Percentiles rank a stretch among this genome's conserved stretches.
These are phyloP conservation scores for Parathielavia appendiculata DNA, from an alignment of 495 filamentous ascomycete genomes.

Conservation along the genomic window DNA sequence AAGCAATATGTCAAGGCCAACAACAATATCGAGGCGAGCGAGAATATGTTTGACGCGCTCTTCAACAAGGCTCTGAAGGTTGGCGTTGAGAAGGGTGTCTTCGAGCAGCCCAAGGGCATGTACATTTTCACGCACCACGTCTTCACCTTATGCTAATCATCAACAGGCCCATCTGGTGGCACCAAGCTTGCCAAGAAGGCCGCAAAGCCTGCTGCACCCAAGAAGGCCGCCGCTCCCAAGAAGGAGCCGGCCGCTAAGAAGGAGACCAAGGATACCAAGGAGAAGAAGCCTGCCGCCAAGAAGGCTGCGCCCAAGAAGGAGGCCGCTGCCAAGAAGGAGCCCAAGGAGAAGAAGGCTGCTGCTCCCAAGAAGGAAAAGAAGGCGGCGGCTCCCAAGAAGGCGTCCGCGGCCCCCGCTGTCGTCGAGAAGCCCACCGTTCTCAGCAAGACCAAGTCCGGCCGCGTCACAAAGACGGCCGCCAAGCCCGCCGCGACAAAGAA, in stretches of 20 bases:
- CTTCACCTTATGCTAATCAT: slow-evolving; percentile 20
- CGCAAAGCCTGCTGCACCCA: slow-evolving; percentile 35
- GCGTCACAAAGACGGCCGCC: slow-evolving; percentile 66
- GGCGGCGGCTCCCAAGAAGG: slow-evolving; percentile 12
- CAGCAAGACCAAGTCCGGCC: slow-evolving; percentile 85
- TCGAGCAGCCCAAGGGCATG: slow-evolving; percentile 93
- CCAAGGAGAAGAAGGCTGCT: slow-evolving; percentile 15
- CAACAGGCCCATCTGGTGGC: slow-evolving; percentile 76
- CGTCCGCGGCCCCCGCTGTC: slow-evolving; percentile 47
- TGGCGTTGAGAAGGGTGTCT: slow-evolving; percentile 85
- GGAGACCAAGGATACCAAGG: slow-evolving; percentile 42
- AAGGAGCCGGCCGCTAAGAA: slow-evolving; percentile 54
- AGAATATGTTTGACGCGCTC: slow-evolving; percentile 75
- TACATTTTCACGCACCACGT: not conserved
- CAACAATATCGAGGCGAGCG: slow-evolving; percentile 74
- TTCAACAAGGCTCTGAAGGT: slow-evolving; percentile 90
- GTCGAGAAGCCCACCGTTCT: slow-evolving; percentile 65
- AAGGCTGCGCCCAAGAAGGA: slow-evolving; percentile 25
- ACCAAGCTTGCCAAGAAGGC: slow-evolving; percentile 85
- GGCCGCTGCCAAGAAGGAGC: slow-evolving; percentile 14
- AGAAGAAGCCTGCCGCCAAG: slow-evolving; percentile 42
- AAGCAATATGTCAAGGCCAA: slow-evolving; percentile 98
- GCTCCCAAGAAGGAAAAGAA: slow-evolving; percentile 13
- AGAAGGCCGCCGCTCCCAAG: slow-evolving; percentile 46
- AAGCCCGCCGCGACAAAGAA: slow-evolving; percentile 58